Base-by-base conservation (phyloP, 106 monocot species). In the Dioscorea zingiberensis region DNA sequence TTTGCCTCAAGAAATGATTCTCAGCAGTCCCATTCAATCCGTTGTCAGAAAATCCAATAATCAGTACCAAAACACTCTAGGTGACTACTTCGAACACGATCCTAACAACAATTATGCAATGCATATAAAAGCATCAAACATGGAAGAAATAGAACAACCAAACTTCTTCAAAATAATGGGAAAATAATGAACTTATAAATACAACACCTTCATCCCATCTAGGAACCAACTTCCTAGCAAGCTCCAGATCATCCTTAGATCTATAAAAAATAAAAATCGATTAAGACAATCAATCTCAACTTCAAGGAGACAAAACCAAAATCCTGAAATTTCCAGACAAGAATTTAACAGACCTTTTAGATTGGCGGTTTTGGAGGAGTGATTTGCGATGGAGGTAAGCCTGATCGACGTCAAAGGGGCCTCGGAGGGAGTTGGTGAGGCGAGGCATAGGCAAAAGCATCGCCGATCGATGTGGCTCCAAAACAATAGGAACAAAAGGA, bases 361-460 rank as follows among this genome's bases (percentile, higher is more conserved):
- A 65, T 30, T 78, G 76, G 66, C 84, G 87, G 45, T 9, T 66
- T 47, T 69, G 80, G 47, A 95, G 76, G 53, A 88, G 27, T 25
- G 71, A 22, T 69, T 78, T 84, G 46, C 94, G 81, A 25, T 63
- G 76, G 55, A 91, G 78, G 28, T 91, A 95, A 7, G 87, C 94
- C 49, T 79, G 80, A 66, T 95, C 94, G 68, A 88, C 78, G 54
- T 95, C 91, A 67, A 81, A 83, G 15, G 74, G 82, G 5, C 72
- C 85, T 53, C 94, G 66, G 47, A 95, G 80, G 15, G 94, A 80
- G 47, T 67, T 72, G 13, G 94, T 95, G 47, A 95, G 78, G 55
- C 94, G 94, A 23, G 94, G 94, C 10, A 83, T 46, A 18, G 69
- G 91, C 32, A 68, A 78, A 48, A 91, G 55, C 94, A 95, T 95